These are phyloP conservation scores for Epichloe gansuensis DNA, from an alignment of 2,329 filamentous ascomycete species.

Conservation along the genomic window DNA sequence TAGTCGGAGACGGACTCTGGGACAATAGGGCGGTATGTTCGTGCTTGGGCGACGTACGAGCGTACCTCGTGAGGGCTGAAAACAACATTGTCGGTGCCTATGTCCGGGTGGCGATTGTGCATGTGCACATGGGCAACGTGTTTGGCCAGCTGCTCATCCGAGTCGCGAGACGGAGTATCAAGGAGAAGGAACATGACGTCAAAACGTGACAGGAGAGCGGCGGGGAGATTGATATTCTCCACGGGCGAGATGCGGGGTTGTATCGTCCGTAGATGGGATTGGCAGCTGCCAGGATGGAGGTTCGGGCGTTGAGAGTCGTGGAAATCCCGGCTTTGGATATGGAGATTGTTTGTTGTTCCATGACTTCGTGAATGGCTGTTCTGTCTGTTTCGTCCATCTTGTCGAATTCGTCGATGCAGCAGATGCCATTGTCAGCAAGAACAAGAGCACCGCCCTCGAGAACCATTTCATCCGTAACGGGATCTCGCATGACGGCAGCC, in stretches of 20 bases:
- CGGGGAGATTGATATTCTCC: conserved; percentile 98
- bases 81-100: conserved; percentile 48
- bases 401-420: conserved; percentile 80
- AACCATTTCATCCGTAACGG: conserved; percentile 75
- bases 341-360: conserved; percentile 80
- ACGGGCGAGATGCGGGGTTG: conserved; percentile 96
- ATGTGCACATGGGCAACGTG: conserved; percentile 97
- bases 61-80: conserved; percentile 90
- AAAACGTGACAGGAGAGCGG: conserved; percentile 90
- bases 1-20: conserved; percentile 84
- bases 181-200: conserved; percentile 94
- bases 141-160: conserved; percentile 84
- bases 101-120: conserved; percentile 84
- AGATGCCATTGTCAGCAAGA: conserved; percentile 71
- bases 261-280: conserved; percentile 97
- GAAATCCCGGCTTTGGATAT: conserved; percentile 65
- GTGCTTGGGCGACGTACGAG: conserved; percentile 87
- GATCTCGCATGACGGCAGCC: conserved; percentile 72
- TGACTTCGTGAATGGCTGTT: conserved; percentile 76
- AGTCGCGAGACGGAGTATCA: conserved; percentile 81
- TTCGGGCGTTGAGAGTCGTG: conserved; percentile 83
- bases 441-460: conserved; percentile 71
- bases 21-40: conserved; percentile 77
- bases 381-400: conserved; percentile 81
- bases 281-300: conserved; percentile 87